These are phyloP conservation scores for Epichloe brachyelytri DNA, from an alignment of 2,329 filamentous ascomycete genomes.

Conservation along the genomic window DNA sequence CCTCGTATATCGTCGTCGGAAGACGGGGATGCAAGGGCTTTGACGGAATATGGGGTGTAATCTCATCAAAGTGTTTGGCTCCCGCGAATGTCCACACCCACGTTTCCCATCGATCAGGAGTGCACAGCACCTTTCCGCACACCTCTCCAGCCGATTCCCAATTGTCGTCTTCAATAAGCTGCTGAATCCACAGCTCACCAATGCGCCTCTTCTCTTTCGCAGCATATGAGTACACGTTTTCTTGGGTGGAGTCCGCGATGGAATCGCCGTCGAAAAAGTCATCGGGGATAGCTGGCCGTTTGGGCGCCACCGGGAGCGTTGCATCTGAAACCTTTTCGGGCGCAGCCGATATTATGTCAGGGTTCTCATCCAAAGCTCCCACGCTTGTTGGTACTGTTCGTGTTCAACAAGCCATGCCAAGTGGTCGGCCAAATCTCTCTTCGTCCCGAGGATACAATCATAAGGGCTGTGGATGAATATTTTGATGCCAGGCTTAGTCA, in stretches of 20 bases:
- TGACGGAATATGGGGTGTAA: conserved; percentile 70
- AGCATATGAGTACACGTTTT: conserved; percentile 47
- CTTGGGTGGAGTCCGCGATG: conserved; percentile 43
- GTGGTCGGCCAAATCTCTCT: conserved; percentile 75
- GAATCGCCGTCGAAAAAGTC: conserved; percentile 63
- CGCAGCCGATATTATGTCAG: conserved; percentile 47
- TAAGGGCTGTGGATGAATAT: conserved; percentile 95
- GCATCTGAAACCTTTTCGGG: conserved; percentile 27
- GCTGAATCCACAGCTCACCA: conserved; percentile 85
- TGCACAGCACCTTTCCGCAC: conserved; percentile 71
- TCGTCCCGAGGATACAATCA: conserved; percentile 86
- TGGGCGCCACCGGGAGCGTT: conserved; percentile 28
- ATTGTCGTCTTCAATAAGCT: conserved; percentile 60
- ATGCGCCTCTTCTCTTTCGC: conserved; percentile 84
- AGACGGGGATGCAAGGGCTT: conserved; percentile 67
- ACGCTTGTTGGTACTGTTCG: conserved; percentile 70
- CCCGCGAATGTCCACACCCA: conserved; percentile 91
- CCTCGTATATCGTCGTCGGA: conserved; percentile 72
- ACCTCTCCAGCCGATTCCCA: conserved; percentile 71
- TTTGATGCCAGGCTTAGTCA: conserved; percentile 47
- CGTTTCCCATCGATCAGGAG: conserved; percentile 77
- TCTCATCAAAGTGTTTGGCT: conserved; percentile 77
- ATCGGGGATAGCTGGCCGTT: conserved; percentile 28
- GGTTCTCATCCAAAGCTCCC: conserved; percentile 84
- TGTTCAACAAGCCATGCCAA: conserved; percentile 75